Evolutionary conservation across 192 early-diverging fungal genomes (phyloP), one percentile per base, ranked within the genome.

Genomic region (Rhizophagus clarus): DNA sequence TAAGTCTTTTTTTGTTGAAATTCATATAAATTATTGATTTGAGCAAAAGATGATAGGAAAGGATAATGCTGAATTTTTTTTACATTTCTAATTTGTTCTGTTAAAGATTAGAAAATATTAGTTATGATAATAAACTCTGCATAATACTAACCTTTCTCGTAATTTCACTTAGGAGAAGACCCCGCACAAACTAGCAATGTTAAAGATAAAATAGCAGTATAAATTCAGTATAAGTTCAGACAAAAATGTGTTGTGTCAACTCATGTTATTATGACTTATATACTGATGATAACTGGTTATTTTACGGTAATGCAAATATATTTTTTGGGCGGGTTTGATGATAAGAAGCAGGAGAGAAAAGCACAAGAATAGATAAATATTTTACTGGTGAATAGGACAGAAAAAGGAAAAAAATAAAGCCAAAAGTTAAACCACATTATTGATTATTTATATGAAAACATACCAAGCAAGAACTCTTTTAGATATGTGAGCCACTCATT

Each of bases 121-220:
- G 42, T 49, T 51, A 73, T 29, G 4, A 73, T 45, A 73, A 73
- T 9, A 72, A 72, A 72, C 22, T n/a, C 22, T 4, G 71, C 32
- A n/a, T 51, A 73, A 73, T 47, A 9, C 71, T 47, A 47, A 73
- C n/a, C 71, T 73, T 73, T 26, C 4, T 73, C 71, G 15, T 73
- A 47, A 32, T 73, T 3, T 68, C 29, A 32, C 66, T 68, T 68
- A 20, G 32, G 20, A 68, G 29, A 68, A 11, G 2, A 3, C 11
- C 8, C 10, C 1, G 14, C 6, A 40, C 1, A 49, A 49, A 17
- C 15, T 29, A 67, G 66, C 29, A 32, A 31, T 17, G 0, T 34
- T 67, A 67, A 67, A 67, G 15, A 31, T 37, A 32, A 67, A 31
- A 67, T 32, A 67, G 29, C 14, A 32, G 32, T 67, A 67, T 67